These are phyloP conservation scores for Leptographium wingfieldii DNA, from an alignment of 2,329 filamentous ascomycete species.

Conservation along the genomic window DNA sequence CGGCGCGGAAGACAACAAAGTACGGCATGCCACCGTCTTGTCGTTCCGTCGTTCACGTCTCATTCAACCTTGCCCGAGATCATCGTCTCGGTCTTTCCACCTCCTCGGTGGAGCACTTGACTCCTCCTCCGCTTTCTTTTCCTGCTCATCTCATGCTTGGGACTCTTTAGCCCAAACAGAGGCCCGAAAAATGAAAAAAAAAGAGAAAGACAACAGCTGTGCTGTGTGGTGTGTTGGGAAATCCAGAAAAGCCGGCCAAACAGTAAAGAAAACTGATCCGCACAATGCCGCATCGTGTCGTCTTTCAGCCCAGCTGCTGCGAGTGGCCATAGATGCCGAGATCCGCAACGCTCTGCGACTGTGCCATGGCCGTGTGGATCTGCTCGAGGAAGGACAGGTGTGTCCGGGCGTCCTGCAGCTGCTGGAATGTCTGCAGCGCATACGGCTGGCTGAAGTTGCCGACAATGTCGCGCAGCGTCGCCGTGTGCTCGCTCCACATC, in stretches of 20 bases:
- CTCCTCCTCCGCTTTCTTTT: not conserved
- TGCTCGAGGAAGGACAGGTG: constrained; percentile 39
- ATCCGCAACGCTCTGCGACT: constrained; percentile 13
- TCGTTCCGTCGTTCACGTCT: not conserved
- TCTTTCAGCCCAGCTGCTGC: constrained; percentile 8
- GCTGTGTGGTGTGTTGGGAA: not conserved
- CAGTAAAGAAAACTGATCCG: not conserved
- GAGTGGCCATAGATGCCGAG: not conserved
- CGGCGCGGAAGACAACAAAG: not conserved
- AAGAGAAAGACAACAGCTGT: not conserved
- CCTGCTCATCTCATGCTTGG: not conserved
- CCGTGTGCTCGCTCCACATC: constrained; percentile 50
- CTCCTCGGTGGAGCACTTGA: not conserved
- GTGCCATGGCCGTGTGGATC: constrained; percentile 26
- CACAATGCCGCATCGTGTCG: constrained; percentile 7
- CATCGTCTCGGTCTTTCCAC: not conserved
- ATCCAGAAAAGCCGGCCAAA: constrained; percentile 1
- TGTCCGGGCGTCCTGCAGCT: constrained; percentile 37
- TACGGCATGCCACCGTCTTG: not conserved
- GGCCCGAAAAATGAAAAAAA: not conserved
- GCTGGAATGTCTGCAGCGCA: constrained; percentile 39
- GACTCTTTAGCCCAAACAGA: not conserved
- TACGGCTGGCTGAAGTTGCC: constrained; percentile 35
- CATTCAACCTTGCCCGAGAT: not conserved
- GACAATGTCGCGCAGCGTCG: constrained; percentile 48